Evolutionary conservation across 441 rosid genomes (phyloP).

Genomic region (Eutrema salsugineum): DNA sequence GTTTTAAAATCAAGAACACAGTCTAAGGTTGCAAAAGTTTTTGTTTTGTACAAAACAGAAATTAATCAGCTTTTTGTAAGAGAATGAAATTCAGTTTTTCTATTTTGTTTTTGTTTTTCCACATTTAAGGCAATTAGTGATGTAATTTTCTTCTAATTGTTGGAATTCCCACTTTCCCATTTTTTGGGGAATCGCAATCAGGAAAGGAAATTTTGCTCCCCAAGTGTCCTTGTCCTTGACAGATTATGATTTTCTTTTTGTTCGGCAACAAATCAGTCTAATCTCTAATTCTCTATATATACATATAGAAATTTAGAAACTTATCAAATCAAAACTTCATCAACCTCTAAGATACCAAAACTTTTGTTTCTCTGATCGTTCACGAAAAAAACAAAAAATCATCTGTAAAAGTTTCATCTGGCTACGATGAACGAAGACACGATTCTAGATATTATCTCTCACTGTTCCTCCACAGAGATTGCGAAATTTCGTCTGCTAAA

Average conservation of each 20-base stretch:
- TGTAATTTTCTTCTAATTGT: too few relatives aligned
- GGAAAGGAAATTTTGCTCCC: neutral
- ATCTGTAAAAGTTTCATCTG: neutral
- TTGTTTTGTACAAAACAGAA: neutral
- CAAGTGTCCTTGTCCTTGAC: neutral
- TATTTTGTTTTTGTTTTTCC: neutral
- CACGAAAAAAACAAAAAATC: neutral
- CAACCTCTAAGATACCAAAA: neutral
- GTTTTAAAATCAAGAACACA: neutral
- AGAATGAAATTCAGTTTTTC: neutral
- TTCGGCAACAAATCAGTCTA: neutral
- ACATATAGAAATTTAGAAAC: neutral
- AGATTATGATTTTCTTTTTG: neutral
- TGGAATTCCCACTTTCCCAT: too few relatives aligned
- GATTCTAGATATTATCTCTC: slow-evolving; percentile 7
- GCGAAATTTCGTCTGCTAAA: neutral
- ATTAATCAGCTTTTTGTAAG: neutral
- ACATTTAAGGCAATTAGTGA: neutral
- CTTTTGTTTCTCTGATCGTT: neutral
- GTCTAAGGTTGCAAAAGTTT: neutral
- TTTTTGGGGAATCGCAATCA: neutral
- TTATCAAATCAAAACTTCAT: neutral
- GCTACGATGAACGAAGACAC: neutral
- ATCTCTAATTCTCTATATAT: neutral
- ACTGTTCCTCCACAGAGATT: neutral